Percentiles rank a stretch among this genome's conserved stretches.
phyloP scores from a whole-genome alignment of 2,329 filamentous ascomycete species.

The Cadophora luteo-olivacea region DNA sequence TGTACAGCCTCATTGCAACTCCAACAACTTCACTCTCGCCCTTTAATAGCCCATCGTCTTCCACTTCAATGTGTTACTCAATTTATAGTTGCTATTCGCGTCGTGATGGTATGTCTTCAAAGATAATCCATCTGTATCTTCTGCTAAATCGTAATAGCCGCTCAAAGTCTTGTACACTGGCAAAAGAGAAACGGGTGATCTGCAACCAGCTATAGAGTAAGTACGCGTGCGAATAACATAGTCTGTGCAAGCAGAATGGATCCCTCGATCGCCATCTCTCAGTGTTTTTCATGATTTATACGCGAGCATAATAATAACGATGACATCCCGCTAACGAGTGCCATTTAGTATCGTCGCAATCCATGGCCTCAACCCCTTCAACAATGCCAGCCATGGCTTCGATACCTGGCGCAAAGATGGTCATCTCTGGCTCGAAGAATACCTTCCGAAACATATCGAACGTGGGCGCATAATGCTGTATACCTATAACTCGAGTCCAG shows the following conservation, averaged over 20 bases:
- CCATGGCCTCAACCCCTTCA: not conserved
- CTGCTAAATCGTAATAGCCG: not conserved
- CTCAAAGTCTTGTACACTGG: not conserved
- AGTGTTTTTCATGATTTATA: too few species aligned
- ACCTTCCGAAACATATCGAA: not conserved
- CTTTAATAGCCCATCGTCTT: not conserved
- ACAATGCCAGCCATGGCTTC: not conserved
- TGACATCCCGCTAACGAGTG: not conserved
- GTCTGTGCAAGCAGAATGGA: too few species aligned
- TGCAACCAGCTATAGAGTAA: not conserved
- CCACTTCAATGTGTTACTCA: not conserved
- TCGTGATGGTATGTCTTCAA: not conserved
- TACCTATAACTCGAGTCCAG: not conserved
- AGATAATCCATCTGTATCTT: not conserved
- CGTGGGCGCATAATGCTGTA: slow-evolving; percentile 3
- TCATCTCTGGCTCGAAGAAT: slow-evolving; percentile 12
- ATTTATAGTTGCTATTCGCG: not conserved
- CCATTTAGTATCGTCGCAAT: not conserved
- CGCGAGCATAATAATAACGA: too few species aligned
- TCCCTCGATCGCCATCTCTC: too few species aligned
- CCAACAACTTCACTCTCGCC: not conserved
- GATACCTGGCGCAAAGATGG: not conserved
- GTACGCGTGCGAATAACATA: not conserved
- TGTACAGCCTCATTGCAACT: not conserved
- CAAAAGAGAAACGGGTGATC: not conserved